phyloP scores from a whole-genome alignment of 768 basidiomycete species.

The Leccinum uliginosum region DNA sequence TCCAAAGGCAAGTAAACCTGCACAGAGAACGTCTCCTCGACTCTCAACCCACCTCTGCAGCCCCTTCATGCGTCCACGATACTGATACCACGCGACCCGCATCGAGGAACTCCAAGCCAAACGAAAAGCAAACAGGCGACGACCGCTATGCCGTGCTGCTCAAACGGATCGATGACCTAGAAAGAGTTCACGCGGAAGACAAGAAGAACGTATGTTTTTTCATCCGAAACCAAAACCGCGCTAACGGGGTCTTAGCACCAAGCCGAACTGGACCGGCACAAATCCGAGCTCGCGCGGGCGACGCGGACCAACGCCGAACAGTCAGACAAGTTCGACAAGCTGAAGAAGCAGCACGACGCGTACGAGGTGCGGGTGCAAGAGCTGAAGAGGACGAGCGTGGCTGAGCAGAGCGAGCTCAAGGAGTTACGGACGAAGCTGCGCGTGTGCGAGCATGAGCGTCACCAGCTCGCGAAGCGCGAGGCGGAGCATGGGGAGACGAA shows the following conservation, averaged over 20 bases:
- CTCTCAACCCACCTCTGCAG: constrained; percentile 9
- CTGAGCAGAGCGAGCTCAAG: constrained; percentile 60
- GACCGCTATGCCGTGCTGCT: constrained; percentile 56
- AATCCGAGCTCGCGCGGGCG: constrained; percentile 47
- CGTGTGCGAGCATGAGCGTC: constrained; percentile 52
- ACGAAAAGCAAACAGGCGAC: constrained; percentile 18
- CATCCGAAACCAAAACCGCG: too few species aligned
- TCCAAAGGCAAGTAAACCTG: constrained; percentile 8
- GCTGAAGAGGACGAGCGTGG: constrained; percentile 43
- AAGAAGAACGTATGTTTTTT: constrained; percentile 50
- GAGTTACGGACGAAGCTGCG: constrained; percentile 58
- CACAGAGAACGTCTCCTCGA: neutral
- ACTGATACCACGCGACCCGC: constrained; percentile 20
- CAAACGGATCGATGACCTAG: constrained; percentile 60
- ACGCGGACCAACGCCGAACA: constrained; percentile 49
- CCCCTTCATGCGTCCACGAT: constrained; percentile 37
- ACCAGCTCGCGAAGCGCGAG: constrained; percentile 48
- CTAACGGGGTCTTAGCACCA: constrained; percentile 45
- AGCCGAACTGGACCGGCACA: constrained; percentile 54
- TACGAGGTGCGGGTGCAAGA: constrained; percentile 61
- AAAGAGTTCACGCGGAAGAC: constrained; percentile 56
- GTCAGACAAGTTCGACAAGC: constrained; percentile 51
- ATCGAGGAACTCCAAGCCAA: constrained; percentile 25
- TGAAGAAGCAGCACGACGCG: constrained; percentile 56
- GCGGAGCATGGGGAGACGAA: constrained; percentile 48